These are phyloP conservation scores for Cornus controversa DNA, from an alignment of 148 eudicot genomes.

Conservation along the genomic window DNA sequence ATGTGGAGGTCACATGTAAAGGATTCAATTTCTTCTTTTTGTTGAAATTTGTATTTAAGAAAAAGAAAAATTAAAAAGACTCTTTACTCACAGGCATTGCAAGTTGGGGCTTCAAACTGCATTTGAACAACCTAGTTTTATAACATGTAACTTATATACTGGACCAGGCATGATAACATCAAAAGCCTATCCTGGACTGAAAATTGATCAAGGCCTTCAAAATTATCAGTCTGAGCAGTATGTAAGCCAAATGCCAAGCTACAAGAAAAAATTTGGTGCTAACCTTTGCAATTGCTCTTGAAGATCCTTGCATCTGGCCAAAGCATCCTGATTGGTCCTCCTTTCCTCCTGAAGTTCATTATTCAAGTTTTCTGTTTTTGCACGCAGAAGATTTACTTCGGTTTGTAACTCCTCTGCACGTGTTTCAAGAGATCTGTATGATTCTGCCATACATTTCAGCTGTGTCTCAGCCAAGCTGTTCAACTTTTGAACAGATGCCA, in stretches of 20 bases:
- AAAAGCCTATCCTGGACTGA: too few species aligned
- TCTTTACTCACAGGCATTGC: background rate
- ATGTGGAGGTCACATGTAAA: background rate
- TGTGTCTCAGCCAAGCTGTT: slow-evolving; percentile 91
- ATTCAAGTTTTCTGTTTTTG: slow-evolving; percentile 47
- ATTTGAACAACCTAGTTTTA: background rate
- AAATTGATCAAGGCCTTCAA: background rate
- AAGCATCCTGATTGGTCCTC: slow-evolving; percentile 52
- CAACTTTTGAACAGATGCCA: slow-evolving; percentile 56
- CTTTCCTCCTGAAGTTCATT: slow-evolving; percentile 72
- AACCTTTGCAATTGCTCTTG: slow-evolving; percentile 71
- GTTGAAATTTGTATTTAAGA: background rate
- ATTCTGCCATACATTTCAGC: slow-evolving; percentile 89
- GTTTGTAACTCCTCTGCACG: slow-evolving; percentile 63
- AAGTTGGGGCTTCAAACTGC: background rate
- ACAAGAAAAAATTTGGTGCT: slow-evolving; percentile 9
- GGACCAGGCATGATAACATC: background rate
- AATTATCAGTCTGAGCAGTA: background rate
- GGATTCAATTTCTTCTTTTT: background rate
- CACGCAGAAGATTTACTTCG: slow-evolving; percentile 48
- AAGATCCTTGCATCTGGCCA: slow-evolving; percentile 59
- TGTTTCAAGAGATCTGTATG: slow-evolving; percentile 72
- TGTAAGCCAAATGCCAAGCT: background rate
- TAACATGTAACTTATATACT: background rate
- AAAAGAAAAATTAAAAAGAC: background rate